Percentiles rank a stretch among this genome's conserved stretches.
phyloP scores from a whole-genome alignment of 2,329 filamentous ascomycete genomes.

The Aureobasidium sp. region DNA sequence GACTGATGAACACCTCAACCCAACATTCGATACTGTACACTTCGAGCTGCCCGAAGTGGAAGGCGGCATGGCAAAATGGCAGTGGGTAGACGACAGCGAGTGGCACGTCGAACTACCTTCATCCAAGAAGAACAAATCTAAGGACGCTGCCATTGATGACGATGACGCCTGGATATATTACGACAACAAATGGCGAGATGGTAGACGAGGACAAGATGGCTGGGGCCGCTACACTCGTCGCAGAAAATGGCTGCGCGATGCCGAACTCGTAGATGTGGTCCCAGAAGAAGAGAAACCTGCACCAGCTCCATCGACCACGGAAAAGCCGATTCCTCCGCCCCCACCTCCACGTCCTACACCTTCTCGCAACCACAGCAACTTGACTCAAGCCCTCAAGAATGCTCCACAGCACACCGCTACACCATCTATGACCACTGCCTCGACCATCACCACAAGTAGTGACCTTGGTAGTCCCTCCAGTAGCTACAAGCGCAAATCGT shows the following conservation, averaged over 20 bases:
- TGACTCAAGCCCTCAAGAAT: slow-evolving; percentile 4
- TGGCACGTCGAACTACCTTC: slow-evolving; percentile 65
- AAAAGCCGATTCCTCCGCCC: neutral
- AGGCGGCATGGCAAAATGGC: slow-evolving; percentile 55
- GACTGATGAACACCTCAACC: slow-evolving; percentile 92
- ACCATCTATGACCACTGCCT: neutral
- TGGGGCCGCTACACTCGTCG: slow-evolving; percentile 93
- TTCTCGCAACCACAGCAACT: neutral
- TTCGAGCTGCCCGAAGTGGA: slow-evolving; percentile 62
- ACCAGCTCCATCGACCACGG: neutral
- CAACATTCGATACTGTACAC: slow-evolving; percentile 64
- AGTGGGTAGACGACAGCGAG: slow-evolving; percentile 73
- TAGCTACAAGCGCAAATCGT: slow-evolving; percentile 11
- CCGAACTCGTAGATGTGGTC: slow-evolving; percentile 75
- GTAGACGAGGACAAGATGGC: slow-evolving; percentile 73
- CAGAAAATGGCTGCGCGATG: slow-evolving; percentile 93
- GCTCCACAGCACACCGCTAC: neutral
- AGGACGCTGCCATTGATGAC: slow-evolving; percentile 35
- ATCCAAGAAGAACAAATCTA: slow-evolving; percentile 35
- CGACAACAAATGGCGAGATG: slow-evolving; percentile 96
- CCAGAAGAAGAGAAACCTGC: slow-evolving; percentile 24
- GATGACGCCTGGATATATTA: slow-evolving; percentile 93
- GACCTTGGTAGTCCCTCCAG: neutral
- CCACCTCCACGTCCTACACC: neutral
- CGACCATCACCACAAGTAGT: neutral